Evolutionary conservation across 805 yeast species (phyloP), one percentile per base, ranked within the genome.

Genomic region (Starmerella bacillaris): DNA sequence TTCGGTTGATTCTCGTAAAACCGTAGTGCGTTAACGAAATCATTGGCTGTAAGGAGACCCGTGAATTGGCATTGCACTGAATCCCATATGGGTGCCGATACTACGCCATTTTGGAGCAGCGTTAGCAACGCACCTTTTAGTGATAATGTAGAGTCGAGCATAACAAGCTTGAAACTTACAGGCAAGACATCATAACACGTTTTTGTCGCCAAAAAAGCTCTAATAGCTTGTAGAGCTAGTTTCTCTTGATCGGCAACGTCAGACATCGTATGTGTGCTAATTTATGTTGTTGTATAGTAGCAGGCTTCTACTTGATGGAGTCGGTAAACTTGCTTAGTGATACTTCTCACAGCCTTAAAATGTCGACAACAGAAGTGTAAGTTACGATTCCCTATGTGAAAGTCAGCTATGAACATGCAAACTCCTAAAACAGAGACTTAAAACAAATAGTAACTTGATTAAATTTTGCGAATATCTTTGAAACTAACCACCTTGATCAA

Each of bases 121-220:
- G 92, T 84, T 44, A 82, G 83, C 50, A 89, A 64, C 4, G 94
- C 78, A 53, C 86, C 82, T 57, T 86, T 84, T 26, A 89, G 92
- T 37, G 82, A 60, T 32, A 89, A 61, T 4, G 94, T 72, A 2
- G 96, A 84, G 54, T 89, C 99, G 48, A 89, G 70, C 31, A 89
- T 96, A 37, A 89, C 78, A 49, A 89, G 65, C 47, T 95, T 65
- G 55, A 86, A 89, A 16, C 92, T 76, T 24, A 89, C 96, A 2
- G 99, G 98, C 28, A 89, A 64, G 17, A 89, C 98, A 51, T 89
- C 99, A 55, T 89, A 89, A 1, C 95, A 82, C 0, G 94, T 84
- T 54, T 86, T 86, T 33, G 89, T 74, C 50, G 80, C 77, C 29
- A 89, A 61, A 50, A 89, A 89, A 21, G 71, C 60, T 32, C 95